Percentiles rank a stretch among this genome's conserved stretches.
These are phyloP conservation scores for Clathrospora elynae DNA, from an alignment of 2,329 filamentous ascomycete species.

Conservation along the genomic window DNA sequence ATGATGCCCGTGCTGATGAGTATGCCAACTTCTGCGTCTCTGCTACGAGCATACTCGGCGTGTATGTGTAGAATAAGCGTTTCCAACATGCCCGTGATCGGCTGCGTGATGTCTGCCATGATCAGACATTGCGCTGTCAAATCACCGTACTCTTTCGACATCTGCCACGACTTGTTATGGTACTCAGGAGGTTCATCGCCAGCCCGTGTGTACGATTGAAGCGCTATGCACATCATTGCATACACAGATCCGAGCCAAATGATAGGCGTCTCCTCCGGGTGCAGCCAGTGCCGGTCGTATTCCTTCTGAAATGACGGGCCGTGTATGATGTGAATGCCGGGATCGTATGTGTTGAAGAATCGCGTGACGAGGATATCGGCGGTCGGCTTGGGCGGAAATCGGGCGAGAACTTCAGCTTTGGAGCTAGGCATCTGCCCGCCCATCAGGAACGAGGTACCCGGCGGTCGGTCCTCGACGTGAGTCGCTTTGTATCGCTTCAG, in stretches of 20 bases:
- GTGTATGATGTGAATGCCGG: slow-evolving; percentile 61
- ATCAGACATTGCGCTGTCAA: slow-evolving; percentile 79
- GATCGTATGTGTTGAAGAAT: slow-evolving; percentile 85
- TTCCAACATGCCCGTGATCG: slow-evolving; percentile 76
- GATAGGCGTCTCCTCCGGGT: slow-evolving; percentile 71
- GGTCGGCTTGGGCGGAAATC: slow-evolving; percentile 78
- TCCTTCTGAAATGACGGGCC: slow-evolving; percentile 78
- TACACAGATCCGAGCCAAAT: slow-evolving; percentile 82
- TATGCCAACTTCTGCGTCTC: slow-evolving; percentile 73
- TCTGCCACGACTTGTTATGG: slow-evolving; percentile 64
- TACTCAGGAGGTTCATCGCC: slow-evolving; percentile 81
- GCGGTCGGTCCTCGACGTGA: slow-evolving; percentile 61
- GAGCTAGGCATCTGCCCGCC: slow-evolving; percentile 71
- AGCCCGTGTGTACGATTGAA: slow-evolving; percentile 79
- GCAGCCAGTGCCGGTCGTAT: slow-evolving; percentile 71
- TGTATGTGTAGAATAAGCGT: slow-evolving; percentile 77
- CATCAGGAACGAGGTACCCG: slow-evolving; percentile 77
- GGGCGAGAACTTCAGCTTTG: slow-evolving; percentile 76
- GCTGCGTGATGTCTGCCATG: slow-evolving; percentile 76
- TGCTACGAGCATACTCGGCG: slow-evolving; percentile 73
- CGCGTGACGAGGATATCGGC: slow-evolving; percentile 85
- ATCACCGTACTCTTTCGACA: slow-evolving; percentile 64
- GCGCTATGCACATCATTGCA: slow-evolving; percentile 74
- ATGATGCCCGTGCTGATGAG: slow-evolving; percentile 66
- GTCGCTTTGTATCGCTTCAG: slow-evolving; percentile 74